These are phyloP conservation scores for Monilinia polystroma DNA, from an alignment of 2,329 filamentous ascomycete species.

Conservation along the genomic window DNA sequence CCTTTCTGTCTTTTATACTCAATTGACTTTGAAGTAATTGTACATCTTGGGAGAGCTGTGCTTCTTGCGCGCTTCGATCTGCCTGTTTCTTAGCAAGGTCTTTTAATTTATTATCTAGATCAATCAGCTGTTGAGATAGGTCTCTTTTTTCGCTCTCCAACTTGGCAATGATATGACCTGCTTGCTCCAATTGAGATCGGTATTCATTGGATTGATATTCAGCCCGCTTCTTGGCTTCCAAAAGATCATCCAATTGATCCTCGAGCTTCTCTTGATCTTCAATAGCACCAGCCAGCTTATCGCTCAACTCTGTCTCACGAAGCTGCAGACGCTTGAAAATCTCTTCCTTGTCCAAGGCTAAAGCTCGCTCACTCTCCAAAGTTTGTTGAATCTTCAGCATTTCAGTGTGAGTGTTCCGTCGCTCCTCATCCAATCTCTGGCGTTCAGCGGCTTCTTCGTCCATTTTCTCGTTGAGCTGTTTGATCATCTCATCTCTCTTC, in stretches of 20 bases:
- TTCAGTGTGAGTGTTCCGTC: conserved; percentile 81
- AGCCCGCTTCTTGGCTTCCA: conserved; percentile 83
- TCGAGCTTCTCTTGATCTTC: conserved; percentile 94
- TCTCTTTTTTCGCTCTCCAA: conserved; percentile 84
- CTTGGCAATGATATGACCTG: conserved; percentile 78
- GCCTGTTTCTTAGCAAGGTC: conserved; percentile 70
- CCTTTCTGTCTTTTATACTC: conserved; percentile 82
- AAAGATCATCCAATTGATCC: conserved; percentile 84
- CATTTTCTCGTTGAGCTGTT: conserved; percentile 81
- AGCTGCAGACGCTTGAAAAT: conserved; percentile 95
- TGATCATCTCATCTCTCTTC: conserved; percentile 90
- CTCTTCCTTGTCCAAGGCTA: conserved; percentile 96
- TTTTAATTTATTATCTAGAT: conserved; percentile 69
- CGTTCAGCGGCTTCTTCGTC: conserved; percentile 70
- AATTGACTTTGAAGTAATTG: conserved; percentile 91
- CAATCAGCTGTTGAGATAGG: conserved; percentile 63
- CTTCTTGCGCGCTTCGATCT: conserved; percentile 73
- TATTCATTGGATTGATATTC: conserved; percentile 81
- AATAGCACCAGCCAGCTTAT: conserved; percentile 87
- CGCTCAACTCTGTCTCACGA: conserved; percentile 86
- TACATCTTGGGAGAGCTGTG: conserved; percentile 76
- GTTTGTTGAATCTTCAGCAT: conserved; percentile 89
- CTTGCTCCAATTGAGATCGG: conserved; percentile 84
- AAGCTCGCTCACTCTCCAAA: conserved; percentile 90
- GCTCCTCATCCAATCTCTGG: conserved; percentile 84